These are phyloP conservation scores for Coriaria nepalensis DNA, from an alignment of 306 rosid genomes.

Conservation along the genomic window DNA sequence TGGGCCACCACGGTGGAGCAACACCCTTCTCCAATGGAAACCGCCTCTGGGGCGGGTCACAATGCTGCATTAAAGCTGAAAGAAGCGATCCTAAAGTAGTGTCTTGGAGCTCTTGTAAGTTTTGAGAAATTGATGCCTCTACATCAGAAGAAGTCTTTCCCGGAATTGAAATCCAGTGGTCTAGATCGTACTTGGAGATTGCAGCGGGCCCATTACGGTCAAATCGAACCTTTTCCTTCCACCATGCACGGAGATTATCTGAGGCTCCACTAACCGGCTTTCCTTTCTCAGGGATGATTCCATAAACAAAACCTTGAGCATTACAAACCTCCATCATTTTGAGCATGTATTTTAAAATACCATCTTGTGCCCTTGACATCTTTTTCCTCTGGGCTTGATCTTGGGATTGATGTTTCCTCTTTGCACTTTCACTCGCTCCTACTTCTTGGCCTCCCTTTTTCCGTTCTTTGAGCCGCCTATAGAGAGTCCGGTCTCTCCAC, in stretches of 20 bases:
- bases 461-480: constrained; percentile 35
- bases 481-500: constrained; percentile 39
- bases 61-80: constrained; percentile 51
- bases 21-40: constrained; percentile 56
- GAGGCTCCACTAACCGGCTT: constrained; percentile 60
- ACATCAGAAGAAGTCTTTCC: constrained; percentile 21
- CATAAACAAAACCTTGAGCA: constrained; percentile 60
- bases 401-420: constrained; percentile 38
- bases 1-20: constrained; percentile 83
- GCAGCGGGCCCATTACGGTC: constrained; percentile 59
- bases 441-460: constrained; percentile 21
- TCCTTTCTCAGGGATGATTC: constrained; percentile 55
- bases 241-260: constrained; percentile 74
- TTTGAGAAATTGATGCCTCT: constrained; percentile 21
- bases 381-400: constrained; percentile 52
- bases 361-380: constrained; percentile 55
- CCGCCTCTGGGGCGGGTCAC: constrained; percentile 56
- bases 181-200: constrained; percentile 36
- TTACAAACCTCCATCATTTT: constrained; percentile 71
- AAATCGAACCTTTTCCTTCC: constrained; percentile 63
- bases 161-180: constrained; percentile 21
- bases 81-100: constrained; percentile 48
- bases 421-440: constrained; percentile 17
- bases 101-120: constrained; percentile 46
- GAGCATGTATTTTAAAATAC: constrained; percentile 50